Evolutionary conservation across 2,329 filamentous ascomycete genomes (phyloP).

Genomic region (Ascochyta koolunga): DNA sequence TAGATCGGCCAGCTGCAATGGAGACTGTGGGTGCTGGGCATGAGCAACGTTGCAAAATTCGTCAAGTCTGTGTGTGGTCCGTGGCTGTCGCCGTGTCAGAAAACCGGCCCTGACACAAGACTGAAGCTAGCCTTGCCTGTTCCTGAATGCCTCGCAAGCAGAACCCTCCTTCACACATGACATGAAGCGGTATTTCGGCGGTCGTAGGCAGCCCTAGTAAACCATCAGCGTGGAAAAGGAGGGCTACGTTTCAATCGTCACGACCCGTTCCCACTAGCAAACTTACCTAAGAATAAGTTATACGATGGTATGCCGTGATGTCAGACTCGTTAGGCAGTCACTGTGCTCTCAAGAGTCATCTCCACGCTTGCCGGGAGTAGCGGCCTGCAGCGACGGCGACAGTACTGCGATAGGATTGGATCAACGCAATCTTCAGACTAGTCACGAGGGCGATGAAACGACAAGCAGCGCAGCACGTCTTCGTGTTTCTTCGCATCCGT

Average conservation of each 20-base stretch:
- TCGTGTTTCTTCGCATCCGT: conserved; percentile 46
- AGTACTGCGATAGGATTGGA: conserved; percentile 42
- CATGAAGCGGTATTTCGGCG: conserved; percentile 27
- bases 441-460: conserved; percentile 52
- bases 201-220: conserved; percentile 12
- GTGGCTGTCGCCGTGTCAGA: conserved; percentile 38
- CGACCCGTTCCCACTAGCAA: conserved; percentile 40
- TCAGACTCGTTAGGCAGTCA: conserved; percentile 35
- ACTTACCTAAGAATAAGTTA: conserved; percentile 34
- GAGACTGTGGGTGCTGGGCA: conserved; percentile 25
- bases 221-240: conserved; percentile 34
- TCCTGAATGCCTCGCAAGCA: conserved; percentile 40
- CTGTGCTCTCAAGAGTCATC: conserved; percentile 22
- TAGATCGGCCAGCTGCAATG: conserved; percentile 32
- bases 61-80: conserved; percentile 18
- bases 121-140: conserved; percentile 34
- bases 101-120: conserved; percentile 32
- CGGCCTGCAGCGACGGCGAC: conserved; percentile 27
- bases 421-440: conserved; percentile 42
- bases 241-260: conserved; percentile 39
- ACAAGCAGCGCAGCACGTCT: conserved; percentile 37
- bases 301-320: conserved; percentile 40
- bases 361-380: conserved; percentile 24
- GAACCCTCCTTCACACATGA: conserved; percentile 25
- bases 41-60: conserved; percentile 38